Conservation (phyloP, 371 early-diverging fungal species). For the Gilbertella persicaria region DNA sequence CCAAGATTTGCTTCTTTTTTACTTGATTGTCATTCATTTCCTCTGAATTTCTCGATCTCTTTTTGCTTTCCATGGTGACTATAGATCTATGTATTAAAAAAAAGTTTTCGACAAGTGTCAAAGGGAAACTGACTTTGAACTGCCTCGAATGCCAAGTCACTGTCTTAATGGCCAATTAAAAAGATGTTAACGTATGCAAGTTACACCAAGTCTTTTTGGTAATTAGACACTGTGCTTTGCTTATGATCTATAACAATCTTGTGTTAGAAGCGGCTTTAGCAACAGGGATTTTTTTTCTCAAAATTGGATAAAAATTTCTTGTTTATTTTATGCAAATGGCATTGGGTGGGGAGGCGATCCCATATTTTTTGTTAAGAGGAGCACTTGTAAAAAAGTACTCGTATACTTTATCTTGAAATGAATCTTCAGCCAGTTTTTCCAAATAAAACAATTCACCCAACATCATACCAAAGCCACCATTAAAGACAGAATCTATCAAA, state of each 20-base stretch:
- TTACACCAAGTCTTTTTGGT: too few relatives aligned
- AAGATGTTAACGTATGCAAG: background rate
- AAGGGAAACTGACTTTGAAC: too few relatives aligned
- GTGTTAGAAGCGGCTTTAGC: too few relatives aligned
- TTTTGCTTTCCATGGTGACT: constrained; percentile 15
- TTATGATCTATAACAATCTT: too few relatives aligned
- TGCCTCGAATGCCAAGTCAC: too few relatives aligned
- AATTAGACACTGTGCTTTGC: too few relatives aligned
- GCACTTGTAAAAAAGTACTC: constrained; percentile 19
- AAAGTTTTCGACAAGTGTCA: background rate
- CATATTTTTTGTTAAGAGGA: background rate
- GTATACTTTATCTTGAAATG: constrained; percentile 11
- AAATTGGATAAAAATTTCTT: too few relatives aligned
- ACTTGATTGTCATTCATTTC: constrained; percentile 17
- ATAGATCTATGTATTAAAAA: constrained; percentile 5
- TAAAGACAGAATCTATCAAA: constrained; percentile 13
- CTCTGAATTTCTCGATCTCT: constrained; percentile 22
- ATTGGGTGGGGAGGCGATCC: constrained; percentile 23
- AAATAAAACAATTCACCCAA: constrained; percentile 21
- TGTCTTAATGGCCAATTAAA: background rate
- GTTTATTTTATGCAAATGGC: constrained; percentile 19
- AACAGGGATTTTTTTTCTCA: too few relatives aligned
- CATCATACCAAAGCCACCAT: constrained; percentile 20
- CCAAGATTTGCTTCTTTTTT: constrained; percentile 25
- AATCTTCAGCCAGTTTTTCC: constrained; percentile 12